A percentile compares a stretch with the other conserved stretches of the same genome.
Evolutionary conservation across 1,284 basidiomycete species (phyloP).

Genomic region (Vanrija sp.): DNA sequence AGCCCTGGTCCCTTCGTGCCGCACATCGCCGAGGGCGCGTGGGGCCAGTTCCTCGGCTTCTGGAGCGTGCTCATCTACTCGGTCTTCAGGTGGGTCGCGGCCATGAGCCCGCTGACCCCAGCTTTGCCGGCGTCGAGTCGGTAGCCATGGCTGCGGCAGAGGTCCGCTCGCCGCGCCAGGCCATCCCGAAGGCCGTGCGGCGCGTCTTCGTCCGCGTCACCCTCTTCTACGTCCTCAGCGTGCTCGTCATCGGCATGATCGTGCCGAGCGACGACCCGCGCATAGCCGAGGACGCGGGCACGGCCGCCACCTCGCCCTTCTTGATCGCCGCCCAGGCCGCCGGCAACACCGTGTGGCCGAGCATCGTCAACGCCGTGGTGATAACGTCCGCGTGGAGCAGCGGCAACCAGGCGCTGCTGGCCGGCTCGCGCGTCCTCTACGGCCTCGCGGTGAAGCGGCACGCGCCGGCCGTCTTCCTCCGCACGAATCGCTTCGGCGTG

Average conservation of each 20-base stretch:
- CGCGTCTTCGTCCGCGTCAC: conserved; percentile 15
- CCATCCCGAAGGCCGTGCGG: conserved; percentile 25
- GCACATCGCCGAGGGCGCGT: conserved; percentile 12
- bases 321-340: conserved; percentile 59
- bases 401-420: conserved; percentile 21
- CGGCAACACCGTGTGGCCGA: conserved; percentile 60
- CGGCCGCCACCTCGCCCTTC: conserved; percentile 68
- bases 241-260: conserved; percentile 62
- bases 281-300: conserved; percentile 44
- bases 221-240: conserved; percentile 58
- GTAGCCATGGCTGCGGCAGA: conserved; percentile 38
- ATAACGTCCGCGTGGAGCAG: conserved; percentile 22
- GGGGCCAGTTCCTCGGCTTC: conserved; percentile 25
- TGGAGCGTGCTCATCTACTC: conserved; percentile 25
- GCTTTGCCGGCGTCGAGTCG: conserved; percentile 22
- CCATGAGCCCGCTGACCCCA: not conserved
- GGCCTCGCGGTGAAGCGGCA: conserved; percentile 51
- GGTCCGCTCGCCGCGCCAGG: conserved; percentile 28
- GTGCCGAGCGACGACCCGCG: conserved; percentile 49
- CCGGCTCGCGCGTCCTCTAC: conserved; percentile 46
- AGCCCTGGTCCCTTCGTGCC: conserved; percentile 57
- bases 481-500: conserved; percentile 51
- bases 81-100: conserved; percentile 14
- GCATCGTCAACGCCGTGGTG: conserved; percentile 45
- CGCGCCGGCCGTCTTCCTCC: conserved; percentile 51